Evolutionary conservation across 345 rosid genomes (phyloP).

Genomic region (Salix dunnii): DNA sequence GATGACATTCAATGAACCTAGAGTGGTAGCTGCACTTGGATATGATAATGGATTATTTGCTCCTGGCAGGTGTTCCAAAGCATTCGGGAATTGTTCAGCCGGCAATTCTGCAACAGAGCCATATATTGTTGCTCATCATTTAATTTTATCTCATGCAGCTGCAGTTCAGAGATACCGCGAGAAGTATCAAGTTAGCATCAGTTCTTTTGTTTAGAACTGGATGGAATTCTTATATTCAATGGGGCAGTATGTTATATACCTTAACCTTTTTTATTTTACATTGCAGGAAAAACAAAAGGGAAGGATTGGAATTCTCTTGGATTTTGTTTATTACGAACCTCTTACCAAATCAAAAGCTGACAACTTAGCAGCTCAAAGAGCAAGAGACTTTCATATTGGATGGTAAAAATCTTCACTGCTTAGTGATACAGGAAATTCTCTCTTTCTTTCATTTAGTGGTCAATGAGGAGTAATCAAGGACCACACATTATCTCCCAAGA

Average conservation of each 20-base stretch:
- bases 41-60: conserved; percentile 81
- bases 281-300: conserved; percentile 75
- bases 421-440: too few relatives aligned
- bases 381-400: conserved; percentile 92
- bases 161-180: conserved; percentile 81
- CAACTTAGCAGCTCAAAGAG: conserved; percentile 87
- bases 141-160: conserved; percentile 78
- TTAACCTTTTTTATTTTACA: neutral
- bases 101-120: conserved; percentile 94
- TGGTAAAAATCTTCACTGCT: conserved; percentile 43
- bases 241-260: neutral
- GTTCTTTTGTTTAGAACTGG: neutral
- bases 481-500: neutral
- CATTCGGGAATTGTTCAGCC: conserved; percentile 71
- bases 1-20: conserved; percentile 94
- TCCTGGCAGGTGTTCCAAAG: conserved; percentile 82
- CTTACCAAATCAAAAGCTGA: conserved; percentile 84
- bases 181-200: conserved; percentile 51
- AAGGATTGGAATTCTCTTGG: conserved; percentile 79
- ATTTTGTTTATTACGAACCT: conserved; percentile 96
- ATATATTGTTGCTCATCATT: conserved; percentile 77
- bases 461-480: neutral
- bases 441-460: neutral
- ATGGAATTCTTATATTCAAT: neutral
- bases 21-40: conserved; percentile 89